These are phyloP conservation scores for Quercus lobata DNA, from an alignment of 331 rosid genomes.

Conservation along the genomic window DNA sequence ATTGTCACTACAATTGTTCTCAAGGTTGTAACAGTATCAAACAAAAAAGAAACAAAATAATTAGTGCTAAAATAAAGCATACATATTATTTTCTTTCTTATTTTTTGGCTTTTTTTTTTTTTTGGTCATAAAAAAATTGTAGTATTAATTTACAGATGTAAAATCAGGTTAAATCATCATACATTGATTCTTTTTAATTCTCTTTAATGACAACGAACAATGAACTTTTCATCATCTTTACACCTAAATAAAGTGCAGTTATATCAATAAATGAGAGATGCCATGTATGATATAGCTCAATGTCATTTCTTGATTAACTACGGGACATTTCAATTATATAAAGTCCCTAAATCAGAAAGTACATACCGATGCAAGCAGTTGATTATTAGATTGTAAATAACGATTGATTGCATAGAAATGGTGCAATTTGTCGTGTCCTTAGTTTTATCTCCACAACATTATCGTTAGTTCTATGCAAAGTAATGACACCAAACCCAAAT, in stretches of 20 bases:
- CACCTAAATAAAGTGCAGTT: neutral
- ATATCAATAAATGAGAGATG: neutral
- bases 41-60: too few species aligned
- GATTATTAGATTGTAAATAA: neutral
- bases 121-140: too few species aligned
- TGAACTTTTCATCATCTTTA: neutral
- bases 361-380: conserved; percentile 90
- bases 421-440: conserved; percentile 15
- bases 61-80: too few species aligned
- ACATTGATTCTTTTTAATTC: neutral
- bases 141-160: too few species aligned
- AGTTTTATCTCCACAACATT: conserved; percentile 82
- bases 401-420: neutral
- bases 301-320: neutral
- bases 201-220: neutral
- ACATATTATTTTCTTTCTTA: too few species aligned
- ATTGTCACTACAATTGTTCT: too few species aligned
- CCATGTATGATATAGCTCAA: neutral
- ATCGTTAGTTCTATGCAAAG: conserved; percentile 73
- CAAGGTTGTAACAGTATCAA: too few species aligned
- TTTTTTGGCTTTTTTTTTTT: too few species aligned
- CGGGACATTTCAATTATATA: neutral
- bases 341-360: conserved; percentile 8
- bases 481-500: conserved; percentile 14
- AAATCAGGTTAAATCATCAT: neutral